A percentile compares a stretch with the other conserved stretches of the same genome.
Evolutionary conservation across 805 yeast species (phyloP).

Genomic region (Wickerhamiella sorbophila): DNA sequence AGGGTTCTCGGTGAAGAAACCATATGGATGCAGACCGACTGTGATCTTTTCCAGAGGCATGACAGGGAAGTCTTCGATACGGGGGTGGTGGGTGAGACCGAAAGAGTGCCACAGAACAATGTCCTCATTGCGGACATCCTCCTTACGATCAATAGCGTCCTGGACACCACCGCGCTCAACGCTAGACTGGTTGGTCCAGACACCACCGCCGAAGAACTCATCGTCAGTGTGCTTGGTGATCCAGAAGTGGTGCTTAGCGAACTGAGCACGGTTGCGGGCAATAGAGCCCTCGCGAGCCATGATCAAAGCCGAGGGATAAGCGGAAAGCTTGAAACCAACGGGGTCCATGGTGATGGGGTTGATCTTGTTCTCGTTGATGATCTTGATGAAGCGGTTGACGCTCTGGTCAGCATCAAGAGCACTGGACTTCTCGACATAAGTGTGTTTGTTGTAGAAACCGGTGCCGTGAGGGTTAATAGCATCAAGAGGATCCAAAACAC

Average conservation of each 20-base stretch:
- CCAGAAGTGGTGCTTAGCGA: constrained; percentile 68
- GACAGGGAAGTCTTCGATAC: constrained; percentile 77
- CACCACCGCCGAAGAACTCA: constrained; percentile 68
- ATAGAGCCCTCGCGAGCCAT: constrained; percentile 48
- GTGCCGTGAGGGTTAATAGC: constrained; percentile 50
- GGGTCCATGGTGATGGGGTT: constrained; percentile 58
- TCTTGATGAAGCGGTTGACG: constrained; percentile 59
- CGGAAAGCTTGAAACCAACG: constrained; percentile 58
- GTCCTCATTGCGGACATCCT: constrained; percentile 58
- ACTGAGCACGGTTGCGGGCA: constrained; percentile 57
- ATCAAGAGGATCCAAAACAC: constrained; percentile 42
- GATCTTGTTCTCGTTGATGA: constrained; percentile 57
- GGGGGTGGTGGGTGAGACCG: constrained; percentile 70
- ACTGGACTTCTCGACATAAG: constrained; percentile 56
- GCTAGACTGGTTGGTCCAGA: constrained; percentile 69
- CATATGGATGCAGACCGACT: constrained; percentile 51
- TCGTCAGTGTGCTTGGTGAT: constrained; percentile 63
- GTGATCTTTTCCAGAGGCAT: constrained; percentile 72
- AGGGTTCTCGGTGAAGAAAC: constrained; percentile 69
- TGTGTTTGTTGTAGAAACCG: constrained; percentile 53
- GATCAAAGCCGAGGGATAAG: constrained; percentile 67
- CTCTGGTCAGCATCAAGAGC: constrained; percentile 59
- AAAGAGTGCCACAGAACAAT: constrained; percentile 69
- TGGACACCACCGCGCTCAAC: constrained; percentile 37
- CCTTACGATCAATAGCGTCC: constrained; percentile 24